phyloP scores from a whole-genome alignment of 345 rosid species.

The Erodium maritimum region DNA sequence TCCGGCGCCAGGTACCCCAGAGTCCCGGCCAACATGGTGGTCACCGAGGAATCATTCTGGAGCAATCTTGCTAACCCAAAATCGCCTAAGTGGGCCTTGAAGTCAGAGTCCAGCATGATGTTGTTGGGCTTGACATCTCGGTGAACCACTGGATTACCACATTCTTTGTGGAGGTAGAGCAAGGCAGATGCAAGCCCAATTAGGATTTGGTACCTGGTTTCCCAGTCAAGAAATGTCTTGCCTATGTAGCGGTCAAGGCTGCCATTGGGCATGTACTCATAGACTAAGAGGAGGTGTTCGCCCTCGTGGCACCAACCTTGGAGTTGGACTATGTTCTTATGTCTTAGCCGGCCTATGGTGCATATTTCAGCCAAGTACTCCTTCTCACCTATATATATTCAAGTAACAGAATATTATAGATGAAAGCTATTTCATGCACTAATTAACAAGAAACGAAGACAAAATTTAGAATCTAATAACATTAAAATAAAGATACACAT shows the following conservation, averaged over 20 bases:
- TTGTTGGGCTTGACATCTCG: slow-evolving; percentile 35
- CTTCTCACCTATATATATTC: slow-evolving; percentile 21
- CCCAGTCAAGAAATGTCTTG: slow-evolving; percentile 21
- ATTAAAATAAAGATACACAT: too few species aligned
- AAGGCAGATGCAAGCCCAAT: slow-evolving; percentile 29
- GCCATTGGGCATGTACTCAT: slow-evolving; percentile 33
- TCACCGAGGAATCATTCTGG: slow-evolving; percentile 13
- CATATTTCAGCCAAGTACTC: slow-evolving; percentile 30
- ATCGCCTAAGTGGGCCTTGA: slow-evolving; percentile 25
- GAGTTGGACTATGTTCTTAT: slow-evolving; percentile 36
- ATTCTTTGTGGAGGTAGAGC: slow-evolving; percentile 32
- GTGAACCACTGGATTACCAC: slow-evolving; percentile 29
- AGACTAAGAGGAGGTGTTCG: slow-evolving; percentile 24
- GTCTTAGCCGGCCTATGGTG: slow-evolving; percentile 32
- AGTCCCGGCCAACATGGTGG: slow-evolving; percentile 35
- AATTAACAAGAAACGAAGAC: too few species aligned
- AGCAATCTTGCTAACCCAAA: slow-evolving; percentile 30
- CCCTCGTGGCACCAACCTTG: slow-evolving; percentile 38
- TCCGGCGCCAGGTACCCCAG: slow-evolving; percentile 31
- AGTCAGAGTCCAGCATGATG: slow-evolving; percentile 24
- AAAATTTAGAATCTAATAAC: too few species aligned
- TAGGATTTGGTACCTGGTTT: slow-evolving; percentile 19
- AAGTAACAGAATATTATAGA: neutral
- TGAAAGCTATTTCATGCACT: too few species aligned
- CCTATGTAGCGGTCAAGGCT: slow-evolving; percentile 35